Evolutionary conservation across 1,284 basidiomycete genomes (phyloP).

Genomic region (Ustilago sp.): DNA sequence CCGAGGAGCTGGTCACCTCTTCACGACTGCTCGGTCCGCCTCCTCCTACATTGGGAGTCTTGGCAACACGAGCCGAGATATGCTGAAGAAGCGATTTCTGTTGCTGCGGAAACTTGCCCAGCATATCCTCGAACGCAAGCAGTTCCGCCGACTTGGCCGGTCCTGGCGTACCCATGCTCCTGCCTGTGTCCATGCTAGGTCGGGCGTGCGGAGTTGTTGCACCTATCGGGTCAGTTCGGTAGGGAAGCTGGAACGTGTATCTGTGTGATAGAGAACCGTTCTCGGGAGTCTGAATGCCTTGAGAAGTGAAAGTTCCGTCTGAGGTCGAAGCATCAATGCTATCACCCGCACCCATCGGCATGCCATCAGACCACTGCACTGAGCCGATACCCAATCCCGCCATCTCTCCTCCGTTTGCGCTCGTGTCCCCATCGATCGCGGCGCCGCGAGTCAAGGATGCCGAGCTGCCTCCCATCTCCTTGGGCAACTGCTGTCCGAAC

Average conservation of each 20-base stretch:
- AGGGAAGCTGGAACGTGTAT: constrained; percentile 13
- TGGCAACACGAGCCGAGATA: constrained; percentile 36
- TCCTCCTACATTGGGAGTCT: constrained; percentile 11
- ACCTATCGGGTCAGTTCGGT: constrained; percentile 13
- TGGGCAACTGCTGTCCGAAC: constrained; percentile 18
- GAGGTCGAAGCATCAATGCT: constrained; percentile 26
- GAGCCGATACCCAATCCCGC: constrained; percentile 35
- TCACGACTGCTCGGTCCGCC: constrained; percentile 13
- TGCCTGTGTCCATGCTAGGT: constrained; percentile 12
- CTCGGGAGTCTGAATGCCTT: constrained; percentile 30
- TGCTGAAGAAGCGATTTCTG: constrained; percentile 42
- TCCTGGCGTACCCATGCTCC: constrained; percentile 4
- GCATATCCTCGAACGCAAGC: constrained; percentile 42
- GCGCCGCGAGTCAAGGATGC: constrained; percentile 1
- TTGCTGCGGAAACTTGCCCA: constrained; percentile 40
- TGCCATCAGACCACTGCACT: constrained; percentile 24
- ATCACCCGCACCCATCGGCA: constrained; percentile 23
- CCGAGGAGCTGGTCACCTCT: constrained; percentile 7
- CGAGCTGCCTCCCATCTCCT: constrained; percentile 15
- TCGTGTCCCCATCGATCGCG: constrained; percentile 1
- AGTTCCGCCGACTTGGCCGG: constrained; percentile 28
- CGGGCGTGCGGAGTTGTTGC: constrained; percentile 21
- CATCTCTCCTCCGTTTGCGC: constrained; percentile 3
- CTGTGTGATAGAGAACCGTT: constrained; percentile 27
- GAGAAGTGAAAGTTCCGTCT: constrained; percentile 34